Percentiles rank a stretch among this genome's conserved stretches.
Evolutionary conservation across 306 rosid genomes (phyloP).

Genomic region (Glycine tomentella): DNA sequence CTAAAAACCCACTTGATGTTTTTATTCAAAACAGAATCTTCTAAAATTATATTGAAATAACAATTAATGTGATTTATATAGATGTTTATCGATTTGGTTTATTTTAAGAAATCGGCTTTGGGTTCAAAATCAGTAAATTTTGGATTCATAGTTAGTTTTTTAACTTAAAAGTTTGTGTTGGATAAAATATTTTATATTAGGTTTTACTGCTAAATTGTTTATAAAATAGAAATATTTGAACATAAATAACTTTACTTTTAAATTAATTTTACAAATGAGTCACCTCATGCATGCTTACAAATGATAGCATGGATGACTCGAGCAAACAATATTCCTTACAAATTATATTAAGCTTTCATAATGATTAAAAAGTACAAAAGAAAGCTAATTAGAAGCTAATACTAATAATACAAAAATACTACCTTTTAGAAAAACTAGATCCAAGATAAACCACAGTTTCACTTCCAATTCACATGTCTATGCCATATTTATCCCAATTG

Average conservation of each 20-base stretch:
- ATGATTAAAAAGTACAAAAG: background rate
- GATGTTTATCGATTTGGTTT: background rate
- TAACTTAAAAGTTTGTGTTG: background rate
- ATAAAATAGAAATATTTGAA: no score
- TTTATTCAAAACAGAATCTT: no score
- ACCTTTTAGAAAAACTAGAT: background rate
- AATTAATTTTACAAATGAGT: background rate
- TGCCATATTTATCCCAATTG: slow-evolving; percentile 20
- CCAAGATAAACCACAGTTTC: background rate
- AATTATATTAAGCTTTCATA: background rate
- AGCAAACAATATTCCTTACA: background rate
- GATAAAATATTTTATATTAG: no score
- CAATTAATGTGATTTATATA: background rate
- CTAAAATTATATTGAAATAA: background rate
- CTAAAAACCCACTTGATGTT: no score
- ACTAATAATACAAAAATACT: background rate
- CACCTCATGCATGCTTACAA: background rate
- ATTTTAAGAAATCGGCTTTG: no score
- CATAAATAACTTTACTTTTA: background rate
- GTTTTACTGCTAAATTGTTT: no score
- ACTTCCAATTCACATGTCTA: background rate
- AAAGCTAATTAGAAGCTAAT: background rate
- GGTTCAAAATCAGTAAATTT: no score
- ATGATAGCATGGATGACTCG: background rate
- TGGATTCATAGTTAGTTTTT: background rate